These are phyloP conservation scores for Panaeolus papilionaceus DNA, from an alignment of 768 basidiomycete genomes.

Conservation along the genomic window DNA sequence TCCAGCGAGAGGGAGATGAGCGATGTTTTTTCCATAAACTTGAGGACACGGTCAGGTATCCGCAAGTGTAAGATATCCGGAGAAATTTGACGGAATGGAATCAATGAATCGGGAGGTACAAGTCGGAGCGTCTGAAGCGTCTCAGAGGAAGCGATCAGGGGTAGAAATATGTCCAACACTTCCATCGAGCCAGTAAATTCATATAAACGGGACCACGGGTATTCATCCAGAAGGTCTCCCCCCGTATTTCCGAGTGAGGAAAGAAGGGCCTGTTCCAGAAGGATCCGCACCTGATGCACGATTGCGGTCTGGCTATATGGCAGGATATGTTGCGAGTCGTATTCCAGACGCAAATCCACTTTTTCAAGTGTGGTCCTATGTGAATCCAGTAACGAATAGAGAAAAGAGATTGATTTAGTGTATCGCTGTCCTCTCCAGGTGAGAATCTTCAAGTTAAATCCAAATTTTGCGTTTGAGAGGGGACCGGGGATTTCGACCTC, in stretches of 20 bases:
- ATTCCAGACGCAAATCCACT: neutral
- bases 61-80: neutral
- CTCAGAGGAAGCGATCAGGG: neutral
- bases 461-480: neutral
- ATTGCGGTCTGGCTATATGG: neutral
- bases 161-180: conserved; percentile 1
- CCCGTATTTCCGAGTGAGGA: no score
- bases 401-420: neutral
- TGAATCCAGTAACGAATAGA: neutral
- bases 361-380: neutral
- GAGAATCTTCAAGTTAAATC: neutral
- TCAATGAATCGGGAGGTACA: neutral
- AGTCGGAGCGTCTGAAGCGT: neutral
- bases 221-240: neutral
- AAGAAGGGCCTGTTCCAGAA: neutral
- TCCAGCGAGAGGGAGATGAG: neutral
- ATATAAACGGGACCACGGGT: neutral
- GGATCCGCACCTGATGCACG: neutral
- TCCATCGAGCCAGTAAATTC: neutral
- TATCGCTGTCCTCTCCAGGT: neutral
- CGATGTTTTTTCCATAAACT: neutral
- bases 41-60: neutral
- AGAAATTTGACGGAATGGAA: neutral
- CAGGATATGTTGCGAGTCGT: neutral
- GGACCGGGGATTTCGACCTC: neutral